A percentile compares a stretch with the other conserved stretches of the same genome.
These are phyloP conservation scores for Fusarium graminum DNA, from an alignment of 2,329 filamentous ascomycete species.

Conservation along the genomic window DNA sequence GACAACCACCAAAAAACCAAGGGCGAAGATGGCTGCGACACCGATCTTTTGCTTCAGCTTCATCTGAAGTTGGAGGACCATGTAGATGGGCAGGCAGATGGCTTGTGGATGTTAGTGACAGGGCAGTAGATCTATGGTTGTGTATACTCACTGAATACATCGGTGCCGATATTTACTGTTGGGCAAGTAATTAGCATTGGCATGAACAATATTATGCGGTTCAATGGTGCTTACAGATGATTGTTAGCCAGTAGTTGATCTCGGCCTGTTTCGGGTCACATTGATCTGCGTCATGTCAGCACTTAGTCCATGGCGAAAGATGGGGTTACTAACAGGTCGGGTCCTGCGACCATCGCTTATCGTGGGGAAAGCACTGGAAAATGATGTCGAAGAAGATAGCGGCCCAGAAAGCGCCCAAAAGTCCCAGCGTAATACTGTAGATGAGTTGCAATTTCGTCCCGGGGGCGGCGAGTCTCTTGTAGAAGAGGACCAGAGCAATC, in stretches of 20 bases:
- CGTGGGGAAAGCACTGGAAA: conserved; percentile 55
- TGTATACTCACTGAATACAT: conserved; percentile 39
- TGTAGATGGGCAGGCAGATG: conserved; percentile 53
- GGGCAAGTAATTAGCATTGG: conserved; percentile 15
- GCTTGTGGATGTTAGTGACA: conserved; percentile 35
- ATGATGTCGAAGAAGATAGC: conserved; percentile 57
- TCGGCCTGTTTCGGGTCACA: conserved; percentile 36
- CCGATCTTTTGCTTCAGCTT: conserved; percentile 52
- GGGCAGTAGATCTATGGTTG: accelerated
- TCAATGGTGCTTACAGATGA: conserved; percentile 24
- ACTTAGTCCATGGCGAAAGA: accelerated
- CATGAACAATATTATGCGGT: accelerated
- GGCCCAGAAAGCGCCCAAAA: conserved; percentile 50
- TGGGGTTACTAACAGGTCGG: conserved; percentile 35
- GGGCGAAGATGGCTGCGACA: conserved; percentile 50
- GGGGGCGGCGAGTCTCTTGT: conserved; percentile 56
- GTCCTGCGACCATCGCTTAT: conserved; percentile 51
- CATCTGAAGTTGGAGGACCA: conserved; percentile 54
- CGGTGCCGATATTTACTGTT: conserved; percentile 42
- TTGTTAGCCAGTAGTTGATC: conserved; percentile 45
- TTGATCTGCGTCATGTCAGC: conserved; percentile 30
- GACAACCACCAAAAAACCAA: conserved; percentile 51
- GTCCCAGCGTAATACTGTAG: conserved; percentile 54
- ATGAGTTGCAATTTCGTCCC: conserved; percentile 54
- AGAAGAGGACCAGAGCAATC: conserved; percentile 57